Evolutionary conservation across 2,329 filamentous ascomycete genomes (phyloP), one percentile per base, ranked within the genome.

Genomic region (Curvularia hawaiiensis): DNA sequence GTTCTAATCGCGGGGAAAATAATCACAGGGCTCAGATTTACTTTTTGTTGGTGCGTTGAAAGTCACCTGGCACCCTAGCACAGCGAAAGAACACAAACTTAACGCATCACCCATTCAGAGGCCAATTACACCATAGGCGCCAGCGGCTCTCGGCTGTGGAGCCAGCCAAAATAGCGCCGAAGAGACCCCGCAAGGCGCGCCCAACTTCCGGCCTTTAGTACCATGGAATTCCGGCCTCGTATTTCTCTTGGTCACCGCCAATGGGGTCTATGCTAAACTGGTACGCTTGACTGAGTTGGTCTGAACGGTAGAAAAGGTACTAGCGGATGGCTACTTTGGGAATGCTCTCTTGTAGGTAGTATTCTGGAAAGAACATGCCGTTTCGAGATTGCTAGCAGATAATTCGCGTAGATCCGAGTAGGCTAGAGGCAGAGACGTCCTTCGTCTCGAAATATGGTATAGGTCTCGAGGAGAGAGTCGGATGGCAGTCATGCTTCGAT

Each of bases 81-180:
- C 16, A n/a, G 35, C 14, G 7, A 38, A 38, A 38, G n/a, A 10
- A 16, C 35, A 38, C 5, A 35, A 18, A 16, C 35, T 38, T 3
- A 38, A 18, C 14, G 16, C 14, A n/a, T 16, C 14, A 10, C 14
- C 35, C 35, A 38, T 38, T 38, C 14, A 18, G 35, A 43, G 40
- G 16, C 8, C 12, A 16, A 43, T 3, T 24, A 43, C 10, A 26
- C 11, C 14, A 24, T 16, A 24, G 12, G 40, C 41, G 28, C 35
- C 35, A 38, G 39, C 30, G 7, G n/a, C 24, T 47, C 43, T 54
- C 56, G 58, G 52, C 39, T 56, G 43, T 46, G 40, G 22, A 41
- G 28, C 62, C 60, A 65, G 63, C 62, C 56, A 62, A 20, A 35
- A 38, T 41, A 14, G 30, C 18, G 30, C 45, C 45, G 45, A 48